Evolutionary conservation across 192 early-diverging fungal species (phyloP).

Genomic region (Coemansia reversa): DNA sequence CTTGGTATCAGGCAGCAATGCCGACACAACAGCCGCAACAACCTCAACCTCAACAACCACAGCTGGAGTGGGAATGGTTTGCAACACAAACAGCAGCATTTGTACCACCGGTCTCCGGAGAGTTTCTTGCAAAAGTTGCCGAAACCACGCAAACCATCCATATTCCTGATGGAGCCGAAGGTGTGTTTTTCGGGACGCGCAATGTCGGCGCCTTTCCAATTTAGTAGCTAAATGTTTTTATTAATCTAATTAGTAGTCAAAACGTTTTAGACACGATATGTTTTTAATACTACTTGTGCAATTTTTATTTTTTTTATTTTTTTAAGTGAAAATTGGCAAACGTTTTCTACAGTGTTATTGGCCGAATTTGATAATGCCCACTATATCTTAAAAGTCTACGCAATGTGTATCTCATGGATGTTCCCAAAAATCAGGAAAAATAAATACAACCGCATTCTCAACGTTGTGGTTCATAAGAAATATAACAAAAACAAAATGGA

Average conservation of each 20-base stretch:
- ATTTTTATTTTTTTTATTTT: no score
- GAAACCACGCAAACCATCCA: conserved; percentile 9
- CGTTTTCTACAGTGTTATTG: no score
- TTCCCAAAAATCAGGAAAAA: no score
- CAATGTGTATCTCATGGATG: no score
- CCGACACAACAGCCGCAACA: background rate
- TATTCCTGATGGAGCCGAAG: conserved; percentile 10
- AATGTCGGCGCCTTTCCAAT: conserved; percentile 27
- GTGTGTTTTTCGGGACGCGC: conserved; percentile 24
- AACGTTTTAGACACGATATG: background rate
- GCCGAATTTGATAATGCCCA: no score
- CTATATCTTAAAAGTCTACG: no score
- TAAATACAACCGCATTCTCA: no score
- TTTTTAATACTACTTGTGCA: no score
- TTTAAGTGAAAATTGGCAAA: no score
- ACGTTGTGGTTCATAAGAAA: no score
- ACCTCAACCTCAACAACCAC: conserved; percentile 1
- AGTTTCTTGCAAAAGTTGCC: conserved; percentile 3
- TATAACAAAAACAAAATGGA: no score
- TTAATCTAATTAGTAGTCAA: background rate
- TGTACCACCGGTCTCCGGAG: conserved; percentile 10
- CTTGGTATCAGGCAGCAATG: conserved; percentile 4
- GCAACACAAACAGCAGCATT: background rate
- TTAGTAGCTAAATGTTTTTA: conserved; percentile 6
- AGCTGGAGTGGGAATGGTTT: conserved; percentile 6